phyloP scores from a whole-genome alignment of 768 basidiomycete species.

The Russula virescens region DNA sequence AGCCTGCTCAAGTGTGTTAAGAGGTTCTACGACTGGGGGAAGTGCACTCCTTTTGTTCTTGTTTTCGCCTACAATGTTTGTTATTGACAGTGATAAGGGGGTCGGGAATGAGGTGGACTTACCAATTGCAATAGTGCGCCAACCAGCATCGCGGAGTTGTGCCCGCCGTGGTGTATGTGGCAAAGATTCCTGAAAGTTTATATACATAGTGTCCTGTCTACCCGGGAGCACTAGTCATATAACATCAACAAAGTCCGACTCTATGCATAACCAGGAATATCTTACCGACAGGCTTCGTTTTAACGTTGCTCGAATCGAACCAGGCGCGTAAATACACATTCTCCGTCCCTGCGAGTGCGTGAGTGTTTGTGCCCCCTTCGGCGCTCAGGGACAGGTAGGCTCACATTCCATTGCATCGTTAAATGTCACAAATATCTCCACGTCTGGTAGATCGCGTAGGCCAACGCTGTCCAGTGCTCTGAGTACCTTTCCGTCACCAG shows the following conservation, averaged over 20 bases:
- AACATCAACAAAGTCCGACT: neutral
- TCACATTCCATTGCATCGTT: conserved; percentile 92
- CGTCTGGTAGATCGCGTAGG: conserved; percentile 67
- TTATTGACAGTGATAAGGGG: neutral
- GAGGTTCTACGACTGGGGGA: conserved; percentile 34
- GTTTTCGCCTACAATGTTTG: conserved; percentile 15
- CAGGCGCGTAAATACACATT: conserved; percentile 84
- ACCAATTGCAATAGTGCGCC: conserved; percentile 20
- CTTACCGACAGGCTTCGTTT: conserved; percentile 43
- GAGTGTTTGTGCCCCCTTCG: neutral
- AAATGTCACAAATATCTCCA: conserved; percentile 75
- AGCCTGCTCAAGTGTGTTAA: conserved; percentile 68
- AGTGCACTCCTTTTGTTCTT: neutral
- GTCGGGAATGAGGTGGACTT: neutral
- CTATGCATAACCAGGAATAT: conserved; percentile 23
- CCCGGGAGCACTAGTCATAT: conserved; percentile 19
- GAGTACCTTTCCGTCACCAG: conserved; percentile 56
- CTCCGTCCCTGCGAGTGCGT: conserved; percentile 74
- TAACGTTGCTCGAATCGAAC: conserved; percentile 62
- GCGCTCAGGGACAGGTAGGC: conserved; percentile 28
- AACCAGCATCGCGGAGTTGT: conserved; percentile 22
- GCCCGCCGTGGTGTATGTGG: conserved; percentile 21
- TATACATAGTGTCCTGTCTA: conserved; percentile 9
- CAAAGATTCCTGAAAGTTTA: conserved; percentile 16
- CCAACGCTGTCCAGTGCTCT: conserved; percentile 73